Conservation (phyloP, 2,329 filamentous ascomycete species). For the Colletotrichum cordylinicola region DNA sequence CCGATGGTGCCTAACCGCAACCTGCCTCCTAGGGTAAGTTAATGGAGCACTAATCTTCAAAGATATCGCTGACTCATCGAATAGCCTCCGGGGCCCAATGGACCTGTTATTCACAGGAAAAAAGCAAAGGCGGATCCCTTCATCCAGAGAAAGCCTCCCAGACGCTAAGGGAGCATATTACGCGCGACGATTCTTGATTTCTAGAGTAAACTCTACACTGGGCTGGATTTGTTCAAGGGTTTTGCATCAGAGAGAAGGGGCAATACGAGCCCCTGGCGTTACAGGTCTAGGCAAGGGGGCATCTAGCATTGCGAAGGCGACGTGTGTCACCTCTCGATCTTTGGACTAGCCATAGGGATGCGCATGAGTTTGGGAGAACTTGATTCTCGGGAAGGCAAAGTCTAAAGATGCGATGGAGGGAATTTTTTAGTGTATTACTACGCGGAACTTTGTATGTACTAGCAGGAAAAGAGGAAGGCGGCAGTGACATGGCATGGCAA, state of each 20-base stretch:
- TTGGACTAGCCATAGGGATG: conserved; percentile 6
- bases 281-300: conserved; percentile 10
- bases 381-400: not conserved
- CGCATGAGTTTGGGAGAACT: not conserved
- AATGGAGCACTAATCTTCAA: not conserved
- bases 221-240: not conserved
- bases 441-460: not conserved
- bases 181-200: conserved; percentile 11
- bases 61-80: not conserved
- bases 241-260: conserved; percentile 8
- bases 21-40: conserved; percentile 10
- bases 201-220: conserved; percentile 11
- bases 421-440: not conserved
- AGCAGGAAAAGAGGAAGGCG: not conserved
- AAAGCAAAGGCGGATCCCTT: conserved; percentile 50
- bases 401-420: not conserved
- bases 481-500: not conserved
- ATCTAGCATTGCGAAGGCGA: not conserved
- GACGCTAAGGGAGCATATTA: conserved; percentile 12
- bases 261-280: conserved; percentile 15
- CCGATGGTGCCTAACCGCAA: not conserved
- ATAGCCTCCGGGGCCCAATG: conserved; percentile 10
- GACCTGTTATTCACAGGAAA: conserved; percentile 35
- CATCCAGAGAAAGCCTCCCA: conserved; percentile 41
- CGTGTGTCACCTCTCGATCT: not conserved